Evolutionary conservation across 1,139 yeast species (phyloP), one percentile per base, ranked within the genome.

Genomic region (Eremothecium gossypii): DNA sequence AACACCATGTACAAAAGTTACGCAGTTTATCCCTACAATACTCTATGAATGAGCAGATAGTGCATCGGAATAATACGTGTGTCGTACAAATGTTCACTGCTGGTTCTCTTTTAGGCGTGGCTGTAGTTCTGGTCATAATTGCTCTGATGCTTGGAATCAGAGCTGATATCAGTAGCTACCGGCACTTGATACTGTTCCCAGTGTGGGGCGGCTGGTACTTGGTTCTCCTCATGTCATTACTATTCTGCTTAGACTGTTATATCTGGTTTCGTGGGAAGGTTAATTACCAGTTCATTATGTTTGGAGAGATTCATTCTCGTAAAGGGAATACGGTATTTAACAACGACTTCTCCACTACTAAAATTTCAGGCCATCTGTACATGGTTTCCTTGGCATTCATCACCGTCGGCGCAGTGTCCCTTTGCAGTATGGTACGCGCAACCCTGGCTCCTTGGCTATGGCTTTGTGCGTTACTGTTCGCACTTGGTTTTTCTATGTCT

Each of bases 161-260:
- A 14, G 55, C 64, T 11, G 43, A 58, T 1, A 14, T 58, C 0
- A 42, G 46, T 8, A 64, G 67, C 1, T 58, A 61, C 2, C 57
- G 74, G 11, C 74, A 76, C 1, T 65, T 64, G 38, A 80, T 65
- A 46, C 58, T 89, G 45, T 63, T 91, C 38, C 97, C 93, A 55
- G 71, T 91, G 4, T 91, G 96, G 95, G 96, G 81, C 5, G 97
- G 97, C 1, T 86, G 86, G 60, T 76, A 87, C 50, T 57, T 87
- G 44, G 62, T 82, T 5, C 68, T 74, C 35, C 53, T 87, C 12
- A 71, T 82, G 55, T 64, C 79, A 10, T 53, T 81, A 13, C 63
- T 86, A 9, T 80, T 89, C 58, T 79, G 80, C 8, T 46, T 83
- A 32, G 79, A 84, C 58, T 76, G 93, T 58, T 65, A 70, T 45